Base-by-base conservation (phyloP, 441 rosid genomes). In the Syzygium malaccense region DNA sequence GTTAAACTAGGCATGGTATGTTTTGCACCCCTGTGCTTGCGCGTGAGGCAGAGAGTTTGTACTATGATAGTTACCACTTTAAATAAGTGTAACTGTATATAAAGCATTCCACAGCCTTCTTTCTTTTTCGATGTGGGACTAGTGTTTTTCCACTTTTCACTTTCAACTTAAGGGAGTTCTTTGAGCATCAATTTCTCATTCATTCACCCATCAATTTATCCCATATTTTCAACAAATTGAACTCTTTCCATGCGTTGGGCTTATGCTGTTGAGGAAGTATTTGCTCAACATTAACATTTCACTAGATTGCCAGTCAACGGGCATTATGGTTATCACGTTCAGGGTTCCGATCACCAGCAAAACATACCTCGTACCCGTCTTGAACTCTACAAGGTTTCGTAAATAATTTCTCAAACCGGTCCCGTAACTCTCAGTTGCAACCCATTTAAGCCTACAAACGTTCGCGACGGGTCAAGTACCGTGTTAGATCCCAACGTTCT, bases 351-450 rank as follows among this genome's bases (percentile, higher is more conserved):
- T 68, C 18, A 68, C 48, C 45, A 66, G 45, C 45, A 66, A 68
- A 68, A 37, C 48, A 68, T 33, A 37, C 7, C 49, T 37, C 49
- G 37, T 13, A 11, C 15, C 4, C 79, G 26, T 33, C 8, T 68
- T 11, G 25, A 68, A 18, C 79, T 32, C 60, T 9, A 23, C 19
- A 18, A 1, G 79, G 48, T 33, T 37, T 37, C 23, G 80, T 11
- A 1, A 71, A 20, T 20, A 0, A 37, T 0, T 33, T 71, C 80
- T 37, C 80, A 9, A 37, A 37, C 28, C 8, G 17, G n/a, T 71
- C 51, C 25, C n/a, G 0, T 75, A 0, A 0, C 28, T 71, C 14
- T 11, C 1, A 2, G 0, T 37, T 20, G 80, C 49, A 11, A 37
- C 80, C 49, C 80, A 37, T 71, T 37, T 6, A 41, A 71, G 25